Evolutionary conservation across 75 land plant genomes (phyloP).

Genomic region (Azolla pinnata): DNA sequence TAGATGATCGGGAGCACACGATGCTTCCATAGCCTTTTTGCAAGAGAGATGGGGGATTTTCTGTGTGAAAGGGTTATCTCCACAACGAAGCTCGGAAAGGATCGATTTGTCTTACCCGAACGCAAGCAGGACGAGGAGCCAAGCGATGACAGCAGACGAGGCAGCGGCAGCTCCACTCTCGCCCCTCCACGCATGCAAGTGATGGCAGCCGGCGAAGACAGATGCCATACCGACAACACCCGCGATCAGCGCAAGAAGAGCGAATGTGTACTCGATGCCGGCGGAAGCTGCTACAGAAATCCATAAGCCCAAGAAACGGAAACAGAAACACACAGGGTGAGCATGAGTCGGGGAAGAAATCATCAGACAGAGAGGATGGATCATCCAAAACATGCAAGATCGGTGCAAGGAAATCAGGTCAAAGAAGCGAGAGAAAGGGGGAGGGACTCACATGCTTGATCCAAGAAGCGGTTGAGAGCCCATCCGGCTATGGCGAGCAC

Average conservation of each 20-base stretch:
- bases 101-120: constrained; percentile 57
- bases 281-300: too few species aligned
- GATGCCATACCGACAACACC: constrained; percentile 55
- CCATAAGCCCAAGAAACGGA: too few species aligned
- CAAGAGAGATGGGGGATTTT: too few species aligned
- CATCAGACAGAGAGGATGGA: not conserved
- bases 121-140: constrained; percentile 67
- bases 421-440: constrained; percentile 1
- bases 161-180: constrained; percentile 65
- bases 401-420: not conserved
- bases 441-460: constrained; percentile 16
- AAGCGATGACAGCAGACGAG: constrained; percentile 50
- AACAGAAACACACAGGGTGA: too few species aligned
- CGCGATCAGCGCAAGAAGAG: constrained; percentile 53
- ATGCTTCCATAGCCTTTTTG: too few species aligned
- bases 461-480: constrained; percentile 49
- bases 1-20: too few species aligned
- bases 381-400: not conserved
- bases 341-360: not conserved
- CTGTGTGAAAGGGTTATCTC: too few species aligned
- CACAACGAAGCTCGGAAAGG: too few species aligned
- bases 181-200: constrained; percentile 56
- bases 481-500: constrained; percentile 43
- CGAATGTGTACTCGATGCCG: too few species aligned
- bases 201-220: constrained; percentile 46